Conservation (phyloP, 345 rosid species). For the Pseudoturritis turrita region DNA sequence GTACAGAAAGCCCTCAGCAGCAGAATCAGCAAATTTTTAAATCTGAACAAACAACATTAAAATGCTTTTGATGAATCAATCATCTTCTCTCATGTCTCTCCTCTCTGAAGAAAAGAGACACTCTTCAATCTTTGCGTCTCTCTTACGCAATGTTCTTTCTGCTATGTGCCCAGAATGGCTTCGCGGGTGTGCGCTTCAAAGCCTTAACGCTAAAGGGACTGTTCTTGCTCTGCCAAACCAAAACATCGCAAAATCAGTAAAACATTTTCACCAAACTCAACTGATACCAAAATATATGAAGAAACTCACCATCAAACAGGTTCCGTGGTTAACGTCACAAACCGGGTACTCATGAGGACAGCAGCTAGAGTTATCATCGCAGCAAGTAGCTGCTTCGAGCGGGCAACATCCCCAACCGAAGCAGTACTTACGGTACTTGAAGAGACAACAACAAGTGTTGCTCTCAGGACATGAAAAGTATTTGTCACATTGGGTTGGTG, state of each 20-base stretch:
- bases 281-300: not conserved
- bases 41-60: conserved; percentile 17
- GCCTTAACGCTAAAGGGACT: conserved; percentile 77
- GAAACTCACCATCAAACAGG: conserved; percentile 61
- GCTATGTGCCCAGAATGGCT: conserved; percentile 59
- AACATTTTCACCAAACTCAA: not conserved
- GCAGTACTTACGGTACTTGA: conserved; percentile 53
- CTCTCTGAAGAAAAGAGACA: not conserved
- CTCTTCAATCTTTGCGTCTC: not conserved
- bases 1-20: conserved; percentile 22
- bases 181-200: conserved; percentile 66
- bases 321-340: conserved; percentile 53
- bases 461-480: conserved; percentile 64
- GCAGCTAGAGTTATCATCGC: conserved; percentile 74
- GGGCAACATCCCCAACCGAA: conserved; percentile 98
- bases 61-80: not conserved
- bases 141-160: conserved; percentile 43
- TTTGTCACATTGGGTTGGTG: conserved; percentile 68
- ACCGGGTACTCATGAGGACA: conserved; percentile 86
- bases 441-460: conserved; percentile 84
- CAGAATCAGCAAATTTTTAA: conserved; percentile 19
- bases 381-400: conserved; percentile 78
- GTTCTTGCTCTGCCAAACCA: conserved; percentile 67
- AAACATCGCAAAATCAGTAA: conserved; percentile 3
- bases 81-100: not conserved